Percentiles rank a stretch among this genome's conserved stretches.
phyloP scores from a whole-genome alignment of 768 basidiomycete genomes.

The Psilocybe cubensis region DNA sequence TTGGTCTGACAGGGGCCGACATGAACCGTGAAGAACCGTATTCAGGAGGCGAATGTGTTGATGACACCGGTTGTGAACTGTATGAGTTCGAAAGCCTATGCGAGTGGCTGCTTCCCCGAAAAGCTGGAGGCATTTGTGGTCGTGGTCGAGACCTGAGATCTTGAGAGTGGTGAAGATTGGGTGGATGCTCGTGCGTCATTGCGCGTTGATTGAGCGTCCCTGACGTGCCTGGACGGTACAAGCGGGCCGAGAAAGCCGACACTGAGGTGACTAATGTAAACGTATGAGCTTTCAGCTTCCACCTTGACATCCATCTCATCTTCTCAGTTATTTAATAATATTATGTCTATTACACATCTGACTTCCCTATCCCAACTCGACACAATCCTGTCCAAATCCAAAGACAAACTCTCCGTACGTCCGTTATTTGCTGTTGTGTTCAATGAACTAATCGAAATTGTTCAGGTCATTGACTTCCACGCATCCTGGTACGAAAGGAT shows the following conservation, averaged over 20 bases:
- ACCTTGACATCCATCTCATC: background rate
- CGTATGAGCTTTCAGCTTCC: background rate
- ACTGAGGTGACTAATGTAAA: background rate
- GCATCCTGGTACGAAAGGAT: conserved; percentile 65
- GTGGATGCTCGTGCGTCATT: background rate
- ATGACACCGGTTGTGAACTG: background rate
- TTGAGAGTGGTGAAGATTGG: background rate
- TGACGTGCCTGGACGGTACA: too few relatives aligned
- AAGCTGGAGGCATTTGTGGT: conserved; percentile 1
- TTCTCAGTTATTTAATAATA: background rate
- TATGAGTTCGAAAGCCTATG: background rate
- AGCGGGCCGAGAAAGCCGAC: too few relatives aligned
- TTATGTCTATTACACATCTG: conserved; percentile 58
- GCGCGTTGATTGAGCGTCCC: background rate
- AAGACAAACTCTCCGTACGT: conserved; percentile 66
- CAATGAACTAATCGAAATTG: conserved; percentile 1
- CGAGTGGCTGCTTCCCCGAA: background rate
- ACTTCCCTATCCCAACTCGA: conserved; percentile 68
- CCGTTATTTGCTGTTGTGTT: background rate
- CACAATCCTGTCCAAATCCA: conserved; percentile 56
- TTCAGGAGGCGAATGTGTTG: background rate
- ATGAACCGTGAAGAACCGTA: background rate
- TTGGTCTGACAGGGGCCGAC: background rate
- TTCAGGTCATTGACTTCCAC: conserved; percentile 85
- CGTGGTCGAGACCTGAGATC: background rate